Evolutionary conservation across 495 filamentous ascomycete species (phyloP).

Genomic region (Trichoderma parareesei): DNA sequence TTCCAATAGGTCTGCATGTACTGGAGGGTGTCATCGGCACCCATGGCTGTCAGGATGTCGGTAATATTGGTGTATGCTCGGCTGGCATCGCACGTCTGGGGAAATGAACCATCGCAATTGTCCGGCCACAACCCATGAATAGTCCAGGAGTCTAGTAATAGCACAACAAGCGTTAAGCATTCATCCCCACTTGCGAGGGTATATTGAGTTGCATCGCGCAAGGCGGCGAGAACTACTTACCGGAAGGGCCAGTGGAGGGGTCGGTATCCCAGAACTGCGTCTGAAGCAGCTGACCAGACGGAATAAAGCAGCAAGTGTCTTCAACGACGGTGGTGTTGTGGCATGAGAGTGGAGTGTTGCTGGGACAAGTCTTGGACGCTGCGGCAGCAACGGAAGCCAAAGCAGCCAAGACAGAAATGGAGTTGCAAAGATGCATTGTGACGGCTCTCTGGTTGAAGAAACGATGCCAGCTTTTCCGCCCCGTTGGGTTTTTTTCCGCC

Average conservation of each 20-base stretch:
- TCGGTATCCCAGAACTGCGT: conserved; percentile 81
- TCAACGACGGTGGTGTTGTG: conserved; percentile 29
- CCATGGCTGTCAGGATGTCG: conserved; percentile 19
- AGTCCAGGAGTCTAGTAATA: conserved; percentile 57
- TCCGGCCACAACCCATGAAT: conserved; percentile 83
- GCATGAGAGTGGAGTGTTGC: conserved; percentile 26
- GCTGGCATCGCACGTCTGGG: conserved; percentile 54
- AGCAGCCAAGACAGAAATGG: not conserved
- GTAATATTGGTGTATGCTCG: conserved; percentile 63
- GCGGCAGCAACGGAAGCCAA: conserved; percentile 11
- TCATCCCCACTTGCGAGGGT: not conserved
- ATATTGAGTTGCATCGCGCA: not conserved
- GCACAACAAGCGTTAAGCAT: not conserved
- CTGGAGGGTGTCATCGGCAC: conserved; percentile 35
- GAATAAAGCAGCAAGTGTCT: conserved; percentile 72
- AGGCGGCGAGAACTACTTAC: not conserved
- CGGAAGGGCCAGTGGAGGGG: conserved; percentile 57
- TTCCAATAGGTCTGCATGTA: conserved; percentile 74
- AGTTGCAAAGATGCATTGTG: not conserved
- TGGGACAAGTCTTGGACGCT: conserved; percentile 19
- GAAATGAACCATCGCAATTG: conserved; percentile 68
- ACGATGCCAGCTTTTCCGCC: not conserved
- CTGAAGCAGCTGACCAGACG: conserved; percentile 63
- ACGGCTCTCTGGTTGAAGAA: not conserved
- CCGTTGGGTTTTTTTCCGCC: not conserved